Evolutionary conservation across 23 red algal genomes (phyloP).

Genomic region (Gracilariopsis chorda): DNA sequence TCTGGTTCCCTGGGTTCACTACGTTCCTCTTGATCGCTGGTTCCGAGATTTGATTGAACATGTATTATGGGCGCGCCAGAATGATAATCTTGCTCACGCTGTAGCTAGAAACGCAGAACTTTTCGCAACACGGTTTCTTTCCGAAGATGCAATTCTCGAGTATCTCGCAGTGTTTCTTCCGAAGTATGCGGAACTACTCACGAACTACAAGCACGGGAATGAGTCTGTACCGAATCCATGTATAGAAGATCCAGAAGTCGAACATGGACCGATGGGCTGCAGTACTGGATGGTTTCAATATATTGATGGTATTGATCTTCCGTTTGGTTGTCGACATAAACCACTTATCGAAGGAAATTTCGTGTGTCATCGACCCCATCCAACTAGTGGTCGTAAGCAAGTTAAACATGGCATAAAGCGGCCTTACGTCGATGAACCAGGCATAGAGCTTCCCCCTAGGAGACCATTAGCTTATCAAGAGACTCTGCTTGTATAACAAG

Average conservation of each 20-base stretch:
- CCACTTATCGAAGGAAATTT: not conserved
- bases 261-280: slow-evolving; percentile 33
- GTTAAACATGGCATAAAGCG: slow-evolving; percentile 18
- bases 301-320: not conserved
- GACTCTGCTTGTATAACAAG: no score
- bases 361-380: slow-evolving; percentile 39
- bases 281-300: slow-evolving; percentile 26
- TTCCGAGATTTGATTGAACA: slow-evolving; percentile 41
- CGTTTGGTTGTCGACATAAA: slow-evolving; percentile 35
- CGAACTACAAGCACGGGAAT: not conserved
- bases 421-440: slow-evolving; percentile 23
- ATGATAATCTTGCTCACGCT: not conserved
- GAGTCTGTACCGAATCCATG: slow-evolving; percentile 17
- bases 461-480: no score
- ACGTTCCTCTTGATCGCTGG: slow-evolving; percentile 46
- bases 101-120: not conserved
- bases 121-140: slow-evolving; percentile 30
- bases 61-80: slow-evolving; percentile 44
- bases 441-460: no score
- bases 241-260: not conserved
- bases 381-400: slow-evolving; percentile 15
- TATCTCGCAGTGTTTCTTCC: slow-evolving; percentile 27
- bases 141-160: slow-evolving; percentile 9
- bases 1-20: slow-evolving; percentile 22
- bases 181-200: not conserved